Evolutionary conservation across 768 basidiomycete genomes (phyloP), one percentile per base, ranked within the genome.

Genomic region (Leucosporidium creatinivorum): DNA sequence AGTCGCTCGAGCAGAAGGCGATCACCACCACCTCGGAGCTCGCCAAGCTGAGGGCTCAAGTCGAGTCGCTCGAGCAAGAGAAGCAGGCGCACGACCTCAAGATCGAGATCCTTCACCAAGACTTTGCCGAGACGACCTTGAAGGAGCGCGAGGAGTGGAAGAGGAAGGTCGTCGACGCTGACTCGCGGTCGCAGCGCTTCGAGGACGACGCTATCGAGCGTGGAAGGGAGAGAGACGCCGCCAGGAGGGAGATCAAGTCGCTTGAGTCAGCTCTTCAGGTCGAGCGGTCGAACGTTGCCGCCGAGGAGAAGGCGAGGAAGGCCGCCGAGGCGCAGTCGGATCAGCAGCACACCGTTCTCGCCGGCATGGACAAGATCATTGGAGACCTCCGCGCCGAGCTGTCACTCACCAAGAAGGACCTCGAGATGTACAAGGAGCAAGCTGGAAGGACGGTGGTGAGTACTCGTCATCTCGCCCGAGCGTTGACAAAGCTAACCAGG

Each of bases 201-300:
- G 94, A 99, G 78, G 94, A 98, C 75, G 84, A 87, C 0, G 84
- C 90, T 1, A 82, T 96, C 9, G 86, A 89, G 72, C 82, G 89
- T 59, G 89, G 97, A 77, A 83, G 89, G 36, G 92, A 93, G 65
- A 85, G 89, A 76, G 85, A 84, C 17, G 81, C 85, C 21, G 85
- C 87, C 69, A 83, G 85, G 58, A 84, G 87, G 7, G 88, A 92
- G 72, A 76, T 89, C 67, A 89, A 93, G 28, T 81, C 83, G 7
- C 78, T 83, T 62, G 84, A 84, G 62, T 65, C 52, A 19, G 62
- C 62, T 3, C 82, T 93, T 23, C 87, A 91, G 58, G 76, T 81
- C 2, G 93, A 99, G 77, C 61, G 58, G 62, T 68, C 51, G 26
- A 56, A 62, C 4, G 62, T 57, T 26, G 36, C 44, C 23, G 62